Base-by-base conservation (phyloP, 2,329 filamentous ascomycete genomes). In the Tolypocladium paradoxum region DNA sequence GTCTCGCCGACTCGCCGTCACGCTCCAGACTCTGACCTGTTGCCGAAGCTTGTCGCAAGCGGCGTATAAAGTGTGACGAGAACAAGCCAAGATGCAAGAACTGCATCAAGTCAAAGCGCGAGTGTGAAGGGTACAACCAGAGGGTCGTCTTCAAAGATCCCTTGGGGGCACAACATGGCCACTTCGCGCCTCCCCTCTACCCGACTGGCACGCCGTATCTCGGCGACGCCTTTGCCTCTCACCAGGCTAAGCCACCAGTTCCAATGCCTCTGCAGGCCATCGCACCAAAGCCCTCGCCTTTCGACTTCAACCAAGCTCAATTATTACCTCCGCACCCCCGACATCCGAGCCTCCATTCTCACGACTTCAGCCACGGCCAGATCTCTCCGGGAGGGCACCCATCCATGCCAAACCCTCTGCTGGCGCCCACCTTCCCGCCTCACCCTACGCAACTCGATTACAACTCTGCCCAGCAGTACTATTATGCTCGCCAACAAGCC, bases 21-120 rank as follows among this genome's bases (percentile, higher is more conserved):
- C 50, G 24, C 27, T 12, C 29, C 38, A 27, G 52, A 55, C 56
- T 55, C 63, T 62, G 54, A 63, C 48, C 29, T 53, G 56, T 33
- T 55, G 54, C 49, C 56, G 47, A 65, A 91, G 88, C 93, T 54
- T 99, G 93, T 71, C 87, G 93, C 58, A 92, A 88, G 71, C 85
- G 93, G 51, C 87, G 93, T 57, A 97, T 99, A 70, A 99, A 97
- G 71, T 99, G 93, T 69, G 93, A 93, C 57, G 93, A 97, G 68
- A 88, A 90, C 62, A 81, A 86, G 49, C 89, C 89, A 29, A 86
- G 79, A 31, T 93, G 89, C 70, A 83, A 79, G 63, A 95, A 95
- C 64, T 95, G 89, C 70, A 83, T 87, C 72, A 93, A 92, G 65
- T 92, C 88, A 20, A 92, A 91, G 69, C 80, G 89, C 16, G 76